These are phyloP conservation scores for Neurospora discreta DNA, from an alignment of 495 filamentous ascomycete genomes.

Conservation along the genomic window DNA sequence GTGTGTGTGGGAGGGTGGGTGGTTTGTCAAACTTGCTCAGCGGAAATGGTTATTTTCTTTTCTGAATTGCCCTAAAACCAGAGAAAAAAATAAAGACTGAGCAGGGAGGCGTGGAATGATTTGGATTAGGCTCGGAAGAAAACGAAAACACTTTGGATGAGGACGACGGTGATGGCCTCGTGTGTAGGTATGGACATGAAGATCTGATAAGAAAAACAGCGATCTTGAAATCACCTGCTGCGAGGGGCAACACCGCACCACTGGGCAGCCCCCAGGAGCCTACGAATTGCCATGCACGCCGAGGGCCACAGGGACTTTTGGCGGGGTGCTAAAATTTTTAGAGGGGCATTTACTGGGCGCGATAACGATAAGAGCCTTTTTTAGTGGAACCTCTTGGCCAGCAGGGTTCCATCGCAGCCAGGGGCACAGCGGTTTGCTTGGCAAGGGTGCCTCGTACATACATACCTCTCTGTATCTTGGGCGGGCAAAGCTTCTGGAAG, in stretches of 20 bases:
- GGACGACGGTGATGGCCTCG: not conserved
- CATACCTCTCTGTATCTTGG: no score
- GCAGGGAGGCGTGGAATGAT: conserved; percentile 3
- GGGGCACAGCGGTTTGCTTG: not conserved
- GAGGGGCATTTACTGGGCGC: conserved; percentile 2
- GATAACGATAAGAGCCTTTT: conserved; percentile 7
- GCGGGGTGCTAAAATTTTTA: conserved; percentile 5
- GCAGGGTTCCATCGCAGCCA: not conserved
- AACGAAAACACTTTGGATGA: not conserved
- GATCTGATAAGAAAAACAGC: not conserved
- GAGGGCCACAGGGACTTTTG: not conserved
- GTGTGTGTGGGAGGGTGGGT: not conserved
- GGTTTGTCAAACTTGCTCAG: not conserved
- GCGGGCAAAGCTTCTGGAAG: not conserved
- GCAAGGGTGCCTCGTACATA: not conserved
- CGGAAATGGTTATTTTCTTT: no score
- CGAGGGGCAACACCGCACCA: not conserved
- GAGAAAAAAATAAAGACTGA: no score
- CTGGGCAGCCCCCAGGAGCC: not conserved
- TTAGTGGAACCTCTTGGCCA: not conserved
- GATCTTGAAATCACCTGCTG: not conserved
- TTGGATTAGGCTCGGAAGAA: not conserved
- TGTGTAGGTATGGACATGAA: not conserved
- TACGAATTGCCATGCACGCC: not conserved
- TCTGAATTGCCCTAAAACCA: no score